Percentiles rank a stretch among this genome's conserved stretches.
These are phyloP conservation scores for Cryphonectria parasitica DNA, from an alignment of 2,329 filamentous ascomycete species.

Conservation along the genomic window DNA sequence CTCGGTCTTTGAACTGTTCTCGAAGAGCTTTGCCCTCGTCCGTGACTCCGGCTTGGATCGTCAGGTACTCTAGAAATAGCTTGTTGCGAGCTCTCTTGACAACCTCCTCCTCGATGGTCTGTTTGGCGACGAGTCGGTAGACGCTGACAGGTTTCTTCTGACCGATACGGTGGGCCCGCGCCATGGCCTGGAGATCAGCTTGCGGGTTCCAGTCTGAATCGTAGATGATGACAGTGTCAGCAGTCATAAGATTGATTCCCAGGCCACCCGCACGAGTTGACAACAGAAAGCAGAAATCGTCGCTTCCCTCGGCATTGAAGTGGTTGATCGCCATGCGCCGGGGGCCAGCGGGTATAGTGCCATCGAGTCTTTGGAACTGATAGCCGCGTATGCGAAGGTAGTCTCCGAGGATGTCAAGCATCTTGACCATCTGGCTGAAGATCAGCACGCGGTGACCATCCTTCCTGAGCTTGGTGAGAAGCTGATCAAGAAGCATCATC, in stretches of 20 bases:
- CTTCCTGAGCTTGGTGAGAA: constrained; percentile 90
- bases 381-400: constrained; percentile 94
- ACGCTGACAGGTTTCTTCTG: constrained; percentile 96
- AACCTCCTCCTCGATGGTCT: constrained; percentile 97
- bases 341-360: constrained; percentile 86
- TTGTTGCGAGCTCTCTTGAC: constrained; percentile 96
- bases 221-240: constrained; percentile 96
- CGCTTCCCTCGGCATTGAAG: constrained; percentile 95
- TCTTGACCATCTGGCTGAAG: constrained; percentile 99
- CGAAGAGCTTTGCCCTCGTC: constrained; percentile 85
- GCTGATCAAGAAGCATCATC: constrained; percentile 97
- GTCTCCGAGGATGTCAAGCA: constrained; percentile 94
- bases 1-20: constrained; percentile 78
- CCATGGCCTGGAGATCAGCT: constrained; percentile 97
- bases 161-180: constrained; percentile 94
- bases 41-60: constrained; percentile 94
- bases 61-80: constrained; percentile 94
- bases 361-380: constrained; percentile 91
- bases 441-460: constrained; percentile 96
- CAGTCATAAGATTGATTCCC: constrained; percentile 99
- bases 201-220: constrained; percentile 99
- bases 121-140: constrained; percentile 94
- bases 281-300: constrained; percentile 94
- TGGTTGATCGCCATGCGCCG: constrained; percentile 95
- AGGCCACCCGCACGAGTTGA: constrained; percentile 95